Conservation (phyloP, 202 grass and related monocot genomes). For the Zoysia matrella region DNA sequence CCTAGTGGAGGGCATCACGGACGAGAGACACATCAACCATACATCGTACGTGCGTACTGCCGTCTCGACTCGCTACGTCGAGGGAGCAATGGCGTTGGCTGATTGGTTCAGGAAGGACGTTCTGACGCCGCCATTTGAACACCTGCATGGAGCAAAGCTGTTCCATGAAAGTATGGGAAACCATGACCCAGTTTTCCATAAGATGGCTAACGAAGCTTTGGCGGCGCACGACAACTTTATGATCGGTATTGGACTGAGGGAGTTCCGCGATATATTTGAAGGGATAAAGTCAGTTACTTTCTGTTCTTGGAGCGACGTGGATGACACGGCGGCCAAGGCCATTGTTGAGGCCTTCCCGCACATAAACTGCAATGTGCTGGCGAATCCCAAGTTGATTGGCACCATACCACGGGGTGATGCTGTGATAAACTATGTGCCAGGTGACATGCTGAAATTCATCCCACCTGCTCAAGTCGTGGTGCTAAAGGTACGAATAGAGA, state of each 20-base stretch:
- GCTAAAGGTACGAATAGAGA: conserved; percentile 32
- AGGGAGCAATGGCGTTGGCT: too few relatives aligned
- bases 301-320: background rate
- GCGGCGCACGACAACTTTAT: background rate
- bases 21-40: too few relatives aligned
- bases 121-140: too few relatives aligned
- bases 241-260: background rate
- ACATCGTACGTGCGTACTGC: too few relatives aligned
- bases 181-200: background rate
- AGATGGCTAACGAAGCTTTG: background rate
- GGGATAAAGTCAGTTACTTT: conserved; percentile 20
- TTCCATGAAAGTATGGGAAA: conserved; percentile 17
- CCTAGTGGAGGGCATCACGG: too few relatives aligned
- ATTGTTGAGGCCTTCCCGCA: conserved; percentile 10
- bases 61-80: too few relatives aligned
- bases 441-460: conserved; percentile 39
- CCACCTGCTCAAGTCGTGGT: background rate
- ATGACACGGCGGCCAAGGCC: background rate
- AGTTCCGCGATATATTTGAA: background rate
- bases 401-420: background rate
- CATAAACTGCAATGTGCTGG: conserved; percentile 19
- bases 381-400: background rate
- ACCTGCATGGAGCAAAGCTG: too few relatives aligned
- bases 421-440: conserved; percentile 5
- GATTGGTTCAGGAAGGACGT: too few relatives aligned